Evolutionary conservation across 2,329 filamentous ascomycete species (phyloP).

Genomic region (Calonectria pteridis): DNA sequence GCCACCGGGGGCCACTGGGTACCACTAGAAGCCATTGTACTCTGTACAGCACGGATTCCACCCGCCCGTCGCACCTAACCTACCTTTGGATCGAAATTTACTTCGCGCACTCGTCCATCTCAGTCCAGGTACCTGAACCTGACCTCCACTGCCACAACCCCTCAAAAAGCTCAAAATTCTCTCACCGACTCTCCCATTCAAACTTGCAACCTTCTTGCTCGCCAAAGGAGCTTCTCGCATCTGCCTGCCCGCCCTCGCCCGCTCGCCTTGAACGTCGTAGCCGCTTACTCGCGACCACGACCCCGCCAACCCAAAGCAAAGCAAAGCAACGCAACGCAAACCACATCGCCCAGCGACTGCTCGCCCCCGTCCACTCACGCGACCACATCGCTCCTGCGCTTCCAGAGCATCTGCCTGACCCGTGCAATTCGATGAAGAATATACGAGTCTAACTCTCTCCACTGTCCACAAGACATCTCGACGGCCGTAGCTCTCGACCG

Average conservation of each 20-base stretch:
- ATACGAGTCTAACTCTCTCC: slow-evolving; percentile 38
- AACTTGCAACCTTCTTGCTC: slow-evolving; percentile 13
- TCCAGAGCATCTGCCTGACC: neutral
- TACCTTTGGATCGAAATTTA: slow-evolving; percentile 23
- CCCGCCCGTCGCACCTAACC: slow-evolving; percentile 9
- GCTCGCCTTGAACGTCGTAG: neutral
- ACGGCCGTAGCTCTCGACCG: slow-evolving; percentile 43
- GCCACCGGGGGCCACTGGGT: neutral
- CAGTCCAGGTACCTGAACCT: slow-evolving; percentile 24
- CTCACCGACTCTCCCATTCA: slow-evolving; percentile 26
- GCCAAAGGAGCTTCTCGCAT: slow-evolving; percentile 14
- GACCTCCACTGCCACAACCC: slow-evolving; percentile 28
- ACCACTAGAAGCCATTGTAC: neutral
- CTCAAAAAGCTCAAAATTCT: slow-evolving; percentile 30
- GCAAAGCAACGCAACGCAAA: neutral
- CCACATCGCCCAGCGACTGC: neutral
- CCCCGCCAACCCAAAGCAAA: slow-evolving; percentile 18
- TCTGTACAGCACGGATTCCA: slow-evolving; percentile 1
- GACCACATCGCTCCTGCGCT: slow-evolving; percentile 18
- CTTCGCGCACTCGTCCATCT: slow-evolving; percentile 22
- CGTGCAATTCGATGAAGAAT: slow-evolving; percentile 43
- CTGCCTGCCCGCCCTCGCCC: neutral
- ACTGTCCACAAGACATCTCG: slow-evolving; percentile 40
- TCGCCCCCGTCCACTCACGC: slow-evolving; percentile 33
- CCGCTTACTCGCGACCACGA: slow-evolving; percentile 15